Evolutionary conservation across 202 grass and related monocot genomes (phyloP).

Genomic region (Saccharum hybrid): DNA sequence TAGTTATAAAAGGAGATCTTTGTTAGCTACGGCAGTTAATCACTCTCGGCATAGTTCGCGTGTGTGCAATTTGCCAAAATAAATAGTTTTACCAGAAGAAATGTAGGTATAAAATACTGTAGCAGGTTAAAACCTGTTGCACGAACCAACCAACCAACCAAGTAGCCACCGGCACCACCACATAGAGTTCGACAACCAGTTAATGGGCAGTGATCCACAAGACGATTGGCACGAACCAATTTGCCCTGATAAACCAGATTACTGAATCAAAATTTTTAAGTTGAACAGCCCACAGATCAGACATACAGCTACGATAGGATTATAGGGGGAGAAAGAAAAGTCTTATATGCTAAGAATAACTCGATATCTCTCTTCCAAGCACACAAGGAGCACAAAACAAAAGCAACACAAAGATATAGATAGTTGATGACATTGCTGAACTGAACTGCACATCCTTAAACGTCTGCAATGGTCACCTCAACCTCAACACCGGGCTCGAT

Average conservation of each 20-base stretch:
- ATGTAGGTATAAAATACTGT: too few relatives aligned
- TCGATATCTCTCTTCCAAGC: slow-evolving; percentile 15
- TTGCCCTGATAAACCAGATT: neutral
- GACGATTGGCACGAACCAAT: too few relatives aligned
- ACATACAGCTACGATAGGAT: slow-evolving; percentile 4
- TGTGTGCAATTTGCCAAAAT: too few relatives aligned
- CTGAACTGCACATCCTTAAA: slow-evolving; percentile 33
- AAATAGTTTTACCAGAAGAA: too few relatives aligned
- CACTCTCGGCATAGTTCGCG: too few relatives aligned
- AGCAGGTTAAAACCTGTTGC: too few relatives aligned
- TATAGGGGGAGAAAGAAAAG: neutral
- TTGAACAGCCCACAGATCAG: neutral
- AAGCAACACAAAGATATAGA: neutral
- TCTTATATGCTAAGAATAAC: neutral
- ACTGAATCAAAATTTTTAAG: slow-evolving; percentile 13
- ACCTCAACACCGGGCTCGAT: slow-evolving; percentile 76
- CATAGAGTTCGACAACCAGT: too few relatives aligned
- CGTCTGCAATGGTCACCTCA: slow-evolving; percentile 68
- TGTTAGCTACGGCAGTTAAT: too few relatives aligned
- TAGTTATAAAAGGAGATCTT: too few relatives aligned
- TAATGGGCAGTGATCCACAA: neutral
- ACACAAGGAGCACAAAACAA: slow-evolving; percentile 25
- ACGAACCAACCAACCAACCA: too few relatives aligned
- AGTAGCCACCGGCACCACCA: too few relatives aligned
- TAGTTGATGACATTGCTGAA: neutral